Evolutionary conservation across 2,329 filamentous ascomycete genomes (phyloP).

Genomic region (Hypocrella siamensis): DNA sequence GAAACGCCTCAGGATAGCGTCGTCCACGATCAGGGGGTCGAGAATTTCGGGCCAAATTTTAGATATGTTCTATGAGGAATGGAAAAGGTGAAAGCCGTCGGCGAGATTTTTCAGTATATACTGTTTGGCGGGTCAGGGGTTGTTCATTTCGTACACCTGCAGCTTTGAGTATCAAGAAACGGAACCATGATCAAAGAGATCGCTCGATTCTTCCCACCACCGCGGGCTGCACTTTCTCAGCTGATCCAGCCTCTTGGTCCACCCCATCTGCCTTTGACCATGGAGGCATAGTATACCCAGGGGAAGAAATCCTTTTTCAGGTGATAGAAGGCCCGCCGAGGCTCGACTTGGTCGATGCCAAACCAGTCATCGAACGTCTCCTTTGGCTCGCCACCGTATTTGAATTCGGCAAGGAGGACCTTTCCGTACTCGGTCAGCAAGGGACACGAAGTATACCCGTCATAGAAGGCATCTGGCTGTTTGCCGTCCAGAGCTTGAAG

Average conservation of each 20-base stretch:
- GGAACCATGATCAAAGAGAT: too few species aligned
- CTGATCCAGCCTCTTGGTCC: constrained; percentile 37
- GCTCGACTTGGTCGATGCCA: constrained; percentile 40
- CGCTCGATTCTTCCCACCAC: too few species aligned
- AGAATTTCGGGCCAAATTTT: constrained; percentile 5
- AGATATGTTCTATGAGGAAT: constrained; percentile 2
- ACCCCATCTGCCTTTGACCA: constrained; percentile 47
- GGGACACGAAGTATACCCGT: constrained; percentile 41
- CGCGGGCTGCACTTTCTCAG: not conserved
- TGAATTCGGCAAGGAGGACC: constrained; percentile 49
- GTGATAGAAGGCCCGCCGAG: constrained; percentile 42
- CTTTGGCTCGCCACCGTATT: constrained; percentile 45
- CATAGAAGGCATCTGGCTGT: constrained; percentile 26
- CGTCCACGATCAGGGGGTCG: constrained; percentile 1
- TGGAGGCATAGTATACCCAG: constrained; percentile 44
- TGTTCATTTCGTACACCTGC: too few species aligned
- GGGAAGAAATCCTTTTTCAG: constrained; percentile 54
- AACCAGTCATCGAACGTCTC: constrained; percentile 41
- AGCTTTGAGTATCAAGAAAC: too few species aligned
- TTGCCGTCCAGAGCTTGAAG: constrained; percentile 28
- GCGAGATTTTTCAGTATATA: too few species aligned
- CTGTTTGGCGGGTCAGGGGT: too few species aligned
- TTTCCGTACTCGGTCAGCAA: constrained; percentile 42
- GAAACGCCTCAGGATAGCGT: not conserved
- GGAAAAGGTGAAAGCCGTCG: not conserved